Base-by-base conservation (phyloP, 495 filamentous ascomycete species). In the Parathielavia hyrcaniae region DNA sequence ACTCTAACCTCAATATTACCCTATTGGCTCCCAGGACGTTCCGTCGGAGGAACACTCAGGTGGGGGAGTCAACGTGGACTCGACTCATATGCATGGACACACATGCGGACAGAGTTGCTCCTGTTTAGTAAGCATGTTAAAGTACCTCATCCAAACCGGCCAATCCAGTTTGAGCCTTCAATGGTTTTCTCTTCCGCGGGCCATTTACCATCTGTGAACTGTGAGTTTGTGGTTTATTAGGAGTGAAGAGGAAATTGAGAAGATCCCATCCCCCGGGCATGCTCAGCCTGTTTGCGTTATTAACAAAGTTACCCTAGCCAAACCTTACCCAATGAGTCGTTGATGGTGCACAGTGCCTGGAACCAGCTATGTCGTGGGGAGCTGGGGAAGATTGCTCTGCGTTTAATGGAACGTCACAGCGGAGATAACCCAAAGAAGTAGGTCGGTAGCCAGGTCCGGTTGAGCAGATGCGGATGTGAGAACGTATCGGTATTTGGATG, bases 261-360 rank as follows among this genome's bases (percentile, higher is more conserved):
- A 30, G 26, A 30, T 6, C 26, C 26, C 26, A 30, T 30, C 13
- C 40, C 17, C 40, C 7, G 7, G n/a, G 16, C 40, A 5, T 23
- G 26, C 3, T 30, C 26, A 30, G 26, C 26, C 26, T 30, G 26
- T 30, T 30, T 30, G 26, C 26, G 26, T 30, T 30, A n/a, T n/a
- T n/a, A n/a, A n/a, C n/a, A n/a, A n/a, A n/a, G n/a, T 30, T 30
- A 63, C 50, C 63, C 65, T 60, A n/a, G 59, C 41, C 32, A 59
- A 45, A 57, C 53, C 34, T 58, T 41, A 55, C 49, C 48, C 36
- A 58, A 56, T 39, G 52, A 53, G 10, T 6, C 20, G 4, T 17
- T 53, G 30, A 16, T 11, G 14, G n/a, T 30, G 26, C 38, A 5
- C 17, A 1, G 23, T 16, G 39, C 13, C 30, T 55, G 19, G 32